These are phyloP conservation scores for Schoenoplectus triqueter DNA, from an alignment of 202 grass and related monocot genomes.

Conservation along the genomic window DNA sequence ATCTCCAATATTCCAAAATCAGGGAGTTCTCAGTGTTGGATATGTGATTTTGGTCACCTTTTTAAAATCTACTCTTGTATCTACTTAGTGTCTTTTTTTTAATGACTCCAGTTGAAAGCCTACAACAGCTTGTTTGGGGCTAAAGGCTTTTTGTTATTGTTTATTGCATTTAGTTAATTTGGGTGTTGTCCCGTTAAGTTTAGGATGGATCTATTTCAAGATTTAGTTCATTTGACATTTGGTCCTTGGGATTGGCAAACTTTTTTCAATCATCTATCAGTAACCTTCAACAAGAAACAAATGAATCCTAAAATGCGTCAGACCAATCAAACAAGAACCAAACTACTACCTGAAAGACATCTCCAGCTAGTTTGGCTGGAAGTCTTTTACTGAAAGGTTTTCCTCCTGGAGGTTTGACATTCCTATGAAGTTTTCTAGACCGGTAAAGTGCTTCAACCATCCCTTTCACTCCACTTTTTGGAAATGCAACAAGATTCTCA, in stretches of 20 bases:
- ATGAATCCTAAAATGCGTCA: constrained; percentile 31
- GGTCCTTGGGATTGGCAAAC: background rate
- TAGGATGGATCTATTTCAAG: constrained; percentile 19
- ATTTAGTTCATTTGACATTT: constrained; percentile 5
- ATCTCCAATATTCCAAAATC: background rate
- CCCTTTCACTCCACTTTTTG: constrained; percentile 56
- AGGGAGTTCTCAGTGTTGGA: background rate
- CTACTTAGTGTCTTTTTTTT: no score
- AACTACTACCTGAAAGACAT: constrained; percentile 83
- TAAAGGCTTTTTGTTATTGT: no score
- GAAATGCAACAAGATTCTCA: constrained; percentile 58
- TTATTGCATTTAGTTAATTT: background rate
- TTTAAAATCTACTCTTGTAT: background rate
- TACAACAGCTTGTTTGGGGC: no score
- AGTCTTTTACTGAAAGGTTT: constrained; percentile 75
- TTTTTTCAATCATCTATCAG: background rate
- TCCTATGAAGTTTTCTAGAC: constrained; percentile 21
- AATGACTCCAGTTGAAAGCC: no score
- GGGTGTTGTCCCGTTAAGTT: background rate
- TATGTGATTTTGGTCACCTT: background rate
- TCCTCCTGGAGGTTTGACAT: constrained; percentile 60
- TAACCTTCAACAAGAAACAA: constrained; percentile 2
- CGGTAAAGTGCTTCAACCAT: constrained; percentile 24
- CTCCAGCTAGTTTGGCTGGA: constrained; percentile 72
- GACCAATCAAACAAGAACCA: constrained; percentile 12